phyloP scores from a whole-genome alignment of 169 alveolate genomes.

The Eimeria falciformis region DNA sequence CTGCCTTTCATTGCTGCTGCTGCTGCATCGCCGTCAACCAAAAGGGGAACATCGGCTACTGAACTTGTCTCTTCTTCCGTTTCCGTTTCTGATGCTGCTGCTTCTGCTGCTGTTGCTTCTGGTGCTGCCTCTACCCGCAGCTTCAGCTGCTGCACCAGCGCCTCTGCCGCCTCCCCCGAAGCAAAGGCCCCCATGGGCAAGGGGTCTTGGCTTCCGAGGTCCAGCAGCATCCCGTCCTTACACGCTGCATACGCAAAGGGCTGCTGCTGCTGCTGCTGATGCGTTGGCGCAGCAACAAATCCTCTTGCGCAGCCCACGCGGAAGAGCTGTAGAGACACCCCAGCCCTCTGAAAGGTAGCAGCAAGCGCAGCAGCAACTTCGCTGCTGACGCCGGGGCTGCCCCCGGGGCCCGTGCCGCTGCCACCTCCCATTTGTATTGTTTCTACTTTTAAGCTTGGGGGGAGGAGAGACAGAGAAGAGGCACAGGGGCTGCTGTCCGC shows the following conservation, averaged over 20 bases:
- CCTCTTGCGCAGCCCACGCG: conserved; percentile 69
- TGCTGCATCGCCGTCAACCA: conserved; percentile 35
- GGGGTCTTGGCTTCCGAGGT: conserved; percentile 27
- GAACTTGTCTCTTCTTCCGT: background rate
- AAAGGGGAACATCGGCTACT: background rate
- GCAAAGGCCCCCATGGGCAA: conserved; percentile 63
- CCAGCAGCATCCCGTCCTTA: conserved; percentile 53
- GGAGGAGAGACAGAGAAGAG: conserved; percentile 63
- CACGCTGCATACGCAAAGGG: conserved; percentile 47
- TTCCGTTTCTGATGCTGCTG: background rate
- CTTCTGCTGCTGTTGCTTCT: conserved; percentile 25
- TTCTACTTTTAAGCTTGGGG: conserved; percentile 23
- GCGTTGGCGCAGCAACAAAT: conserved; percentile 10
- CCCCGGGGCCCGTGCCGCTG: conserved; percentile 12
- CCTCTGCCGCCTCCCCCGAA: conserved; percentile 57
- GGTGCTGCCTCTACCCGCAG: conserved; percentile 44
- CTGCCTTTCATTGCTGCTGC: background rate
- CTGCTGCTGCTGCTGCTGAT: conserved; percentile 50
- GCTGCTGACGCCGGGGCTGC: background rate
- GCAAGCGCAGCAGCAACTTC: conserved; percentile 66
- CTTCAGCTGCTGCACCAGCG: conserved; percentile 57
- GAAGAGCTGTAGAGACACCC: conserved; percentile 63
- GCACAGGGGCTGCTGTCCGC: conserved; percentile 72
- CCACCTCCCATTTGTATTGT: background rate
- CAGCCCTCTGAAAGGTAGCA: conserved; percentile 49